These are phyloP conservation scores for Russula vinacea DNA, from an alignment of 768 basidiomycete genomes.

Conservation along the genomic window DNA sequence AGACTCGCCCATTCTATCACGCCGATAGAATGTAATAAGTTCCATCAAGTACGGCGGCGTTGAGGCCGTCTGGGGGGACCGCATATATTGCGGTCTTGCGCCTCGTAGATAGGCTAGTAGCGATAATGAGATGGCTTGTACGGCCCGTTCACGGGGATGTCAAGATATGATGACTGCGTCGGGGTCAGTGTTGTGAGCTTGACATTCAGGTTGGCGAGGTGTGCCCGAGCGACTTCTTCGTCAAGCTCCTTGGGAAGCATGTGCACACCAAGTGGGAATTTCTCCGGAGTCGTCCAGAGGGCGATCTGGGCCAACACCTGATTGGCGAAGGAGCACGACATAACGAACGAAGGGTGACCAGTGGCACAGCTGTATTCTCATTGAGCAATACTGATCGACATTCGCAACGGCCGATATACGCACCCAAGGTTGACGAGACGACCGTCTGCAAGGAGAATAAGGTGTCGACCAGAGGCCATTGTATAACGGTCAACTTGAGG, in stretches of 20 bases:
- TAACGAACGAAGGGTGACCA: slow-evolving; percentile 98
- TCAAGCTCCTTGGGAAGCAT: slow-evolving; percentile 98
- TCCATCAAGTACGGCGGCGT: slow-evolving; percentile 55
- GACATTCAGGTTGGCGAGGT: slow-evolving; percentile 87
- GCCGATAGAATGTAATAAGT: slow-evolving; percentile 62
- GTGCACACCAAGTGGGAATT: slow-evolving; percentile 96
- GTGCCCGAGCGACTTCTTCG: slow-evolving; percentile 98
- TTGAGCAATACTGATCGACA: neutral
- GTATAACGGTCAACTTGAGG: slow-evolving; percentile 99
- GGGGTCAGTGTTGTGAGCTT: slow-evolving; percentile 76
- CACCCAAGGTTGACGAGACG: slow-evolving; percentile 98
- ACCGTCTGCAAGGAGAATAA: slow-evolving; percentile 97
- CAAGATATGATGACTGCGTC: slow-evolving; percentile 86
- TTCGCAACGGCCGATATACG: slow-evolving; percentile 29
- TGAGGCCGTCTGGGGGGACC: slow-evolving; percentile 57
- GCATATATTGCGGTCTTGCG: slow-evolving; percentile 14
- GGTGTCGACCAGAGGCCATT: slow-evolving; percentile 86
- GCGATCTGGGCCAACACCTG: slow-evolving; percentile 98
- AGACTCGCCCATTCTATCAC: slow-evolving; percentile 53
- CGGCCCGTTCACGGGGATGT: slow-evolving; percentile 79
- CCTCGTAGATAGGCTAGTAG: slow-evolving; percentile 42
- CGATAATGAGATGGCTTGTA: slow-evolving; percentile 75
- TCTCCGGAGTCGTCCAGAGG: slow-evolving; percentile 88
- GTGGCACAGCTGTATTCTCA: slow-evolving; percentile 73
- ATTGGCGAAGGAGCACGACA: slow-evolving; percentile 99